phyloP scores from a whole-genome alignment of 75 land plant species.

The Picea glauca region DNA sequence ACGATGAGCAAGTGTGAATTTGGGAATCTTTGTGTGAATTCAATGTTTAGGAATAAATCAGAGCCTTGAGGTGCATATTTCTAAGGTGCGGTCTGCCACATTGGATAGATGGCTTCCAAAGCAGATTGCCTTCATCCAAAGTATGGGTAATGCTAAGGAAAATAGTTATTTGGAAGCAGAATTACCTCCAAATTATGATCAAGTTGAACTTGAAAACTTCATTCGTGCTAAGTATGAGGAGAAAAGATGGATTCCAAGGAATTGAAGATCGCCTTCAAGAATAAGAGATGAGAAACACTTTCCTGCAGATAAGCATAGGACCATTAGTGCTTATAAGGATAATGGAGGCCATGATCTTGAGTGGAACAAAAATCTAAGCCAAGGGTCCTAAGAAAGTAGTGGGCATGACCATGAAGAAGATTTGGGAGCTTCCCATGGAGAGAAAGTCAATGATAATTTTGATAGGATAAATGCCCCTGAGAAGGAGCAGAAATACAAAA shows the following conservation, averaged over 20 bases:
- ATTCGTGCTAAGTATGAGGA: constrained; percentile 94
- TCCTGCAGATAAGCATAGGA: constrained; percentile 16
- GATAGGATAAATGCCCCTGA: constrained; percentile 4
- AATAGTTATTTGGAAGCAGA: constrained; percentile 93
- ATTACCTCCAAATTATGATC: constrained; percentile 76
- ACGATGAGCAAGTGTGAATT: too few species aligned
- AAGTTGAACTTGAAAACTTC: constrained; percentile 85
- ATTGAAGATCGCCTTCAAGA: constrained; percentile 25
- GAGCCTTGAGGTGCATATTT: too few species aligned
- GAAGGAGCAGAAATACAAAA: constrained; percentile 17
- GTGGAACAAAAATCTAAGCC: background rate
- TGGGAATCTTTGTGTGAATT: too few species aligned
- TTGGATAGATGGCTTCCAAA: constrained; percentile 98
- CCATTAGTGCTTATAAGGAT: constrained; percentile 18
- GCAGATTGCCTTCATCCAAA: constrained; percentile 83
- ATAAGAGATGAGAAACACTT: constrained; percentile 24
- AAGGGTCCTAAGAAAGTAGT: constrained; percentile 4
- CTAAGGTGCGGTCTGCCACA: constrained; percentile 86
- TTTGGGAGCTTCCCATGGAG: constrained; percentile 8
- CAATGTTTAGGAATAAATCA: too few species aligned
- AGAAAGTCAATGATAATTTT: background rate
- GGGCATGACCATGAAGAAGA: constrained; percentile 10
- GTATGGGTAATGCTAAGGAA: constrained; percentile 93
- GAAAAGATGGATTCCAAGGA: constrained; percentile 59
- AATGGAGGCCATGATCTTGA: constrained; percentile 1